These are phyloP conservation scores for Suillus variegatus DNA, from an alignment of 768 basidiomycete genomes.

Conservation along the genomic window DNA sequence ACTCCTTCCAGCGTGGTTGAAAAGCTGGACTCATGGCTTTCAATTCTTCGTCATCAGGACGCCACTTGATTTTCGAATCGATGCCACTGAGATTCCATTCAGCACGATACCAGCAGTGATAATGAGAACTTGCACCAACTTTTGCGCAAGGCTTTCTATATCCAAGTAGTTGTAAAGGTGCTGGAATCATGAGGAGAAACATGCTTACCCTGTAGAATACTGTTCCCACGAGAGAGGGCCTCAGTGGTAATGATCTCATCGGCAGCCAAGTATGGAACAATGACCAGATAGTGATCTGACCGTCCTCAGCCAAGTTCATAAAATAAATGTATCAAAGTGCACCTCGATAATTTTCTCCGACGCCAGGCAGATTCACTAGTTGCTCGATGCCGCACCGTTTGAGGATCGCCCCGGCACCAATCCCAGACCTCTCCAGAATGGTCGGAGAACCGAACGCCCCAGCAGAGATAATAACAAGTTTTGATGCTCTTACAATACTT, in stretches of 20 bases:
- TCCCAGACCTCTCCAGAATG: constrained; percentile 61
- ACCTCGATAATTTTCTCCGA: constrained; percentile 73
- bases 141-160: too few relatives aligned
- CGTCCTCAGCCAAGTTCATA: background rate
- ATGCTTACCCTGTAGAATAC: too few relatives aligned
- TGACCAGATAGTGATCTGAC: constrained; percentile 32
- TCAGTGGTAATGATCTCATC: constrained; percentile 34
- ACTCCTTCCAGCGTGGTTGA: constrained; percentile 46
- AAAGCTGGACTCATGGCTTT: constrained; percentile 51
- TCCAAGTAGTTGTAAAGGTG: too few relatives aligned
- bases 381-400: background rate
- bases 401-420: background rate
- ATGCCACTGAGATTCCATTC: constrained; percentile 38
- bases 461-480: constrained; percentile 49
- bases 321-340: background rate
- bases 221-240: too few relatives aligned
- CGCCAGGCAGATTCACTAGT: constrained; percentile 59
- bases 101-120: background rate
- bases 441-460: constrained; percentile 59
- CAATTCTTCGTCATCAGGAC: constrained; percentile 52
- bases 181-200: too few relatives aligned
- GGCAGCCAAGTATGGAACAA: constrained; percentile 39
- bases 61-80: constrained; percentile 57
- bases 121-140: too few relatives aligned
- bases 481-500: constrained; percentile 37